Base-by-base conservation (phyloP, 768 basidiomycete genomes). In the Rickenella mellea region DNA sequence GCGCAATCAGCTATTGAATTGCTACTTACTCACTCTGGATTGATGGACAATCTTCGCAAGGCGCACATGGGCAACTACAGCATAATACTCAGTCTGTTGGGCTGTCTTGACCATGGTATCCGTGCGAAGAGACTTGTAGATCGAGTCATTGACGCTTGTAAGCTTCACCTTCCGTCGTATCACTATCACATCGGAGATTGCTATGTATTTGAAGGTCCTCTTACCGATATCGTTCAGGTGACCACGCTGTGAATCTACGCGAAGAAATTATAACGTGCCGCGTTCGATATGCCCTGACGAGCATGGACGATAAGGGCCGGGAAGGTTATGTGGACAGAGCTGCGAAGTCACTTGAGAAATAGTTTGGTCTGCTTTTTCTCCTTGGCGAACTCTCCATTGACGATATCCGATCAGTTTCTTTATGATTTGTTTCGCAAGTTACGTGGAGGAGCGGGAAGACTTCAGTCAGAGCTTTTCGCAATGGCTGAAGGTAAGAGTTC, bases 41-140 rank as follows among this genome's bases (percentile, higher is more conserved):
- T 98, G 1, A 65, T 97, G 27, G 91, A 97, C 42, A 86, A 80
- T 53, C 67, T 96, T 11, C 80, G 90, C 35, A 93, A 84, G 53
- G 93, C 93, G 1, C 77, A 94, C 49, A 76, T 83, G 69, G 96
- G 96, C 32, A 91, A 85, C 50, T 99, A 96, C 56, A 80, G 90
- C 39, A 68, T 93, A 30, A 82, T 99, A 29, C 74, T 98, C 24
- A 90, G 89, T 54, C 70, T 99, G 35, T 69, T 98, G 5, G 93
- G 93, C n/a, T 91, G 83, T 51, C 63, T 99, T 36, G 96, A 98
- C 50, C 71, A 83, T 41, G 96, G 96, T 0, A 61, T 80, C 26
- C 75, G 76, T 50, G 75, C 81, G n/a, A 99, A 99, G 67, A 78
- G 68, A 42, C 70, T 98, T 2, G 93, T 93, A 0, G 96, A 99